These are phyloP conservation scores for Setomelanomma holmii DNA, from an alignment of 2,329 filamentous ascomycete species.

Conservation along the genomic window DNA sequence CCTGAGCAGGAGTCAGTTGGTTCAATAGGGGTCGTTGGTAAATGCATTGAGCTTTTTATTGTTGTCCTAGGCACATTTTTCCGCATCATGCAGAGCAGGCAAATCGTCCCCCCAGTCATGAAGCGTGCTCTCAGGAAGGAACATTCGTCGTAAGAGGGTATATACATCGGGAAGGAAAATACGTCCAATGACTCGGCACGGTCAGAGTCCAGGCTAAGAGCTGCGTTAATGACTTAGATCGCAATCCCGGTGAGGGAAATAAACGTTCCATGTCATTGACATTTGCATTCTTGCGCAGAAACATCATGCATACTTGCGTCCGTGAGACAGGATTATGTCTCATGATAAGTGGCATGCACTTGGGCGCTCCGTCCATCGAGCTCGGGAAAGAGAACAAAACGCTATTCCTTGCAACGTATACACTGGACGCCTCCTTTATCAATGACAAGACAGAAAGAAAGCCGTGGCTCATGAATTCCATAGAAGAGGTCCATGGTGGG, in stretches of 20 bases:
- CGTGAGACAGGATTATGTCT: neutral
- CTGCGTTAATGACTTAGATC: neutral
- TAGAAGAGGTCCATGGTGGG: conserved; percentile 19
- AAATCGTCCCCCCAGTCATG: conserved; percentile 44
- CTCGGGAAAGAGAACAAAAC: conserved; percentile 7
- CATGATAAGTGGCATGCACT: conserved; percentile 13
- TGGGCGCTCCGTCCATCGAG: neutral
- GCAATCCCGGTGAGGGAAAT: conserved; percentile 1
- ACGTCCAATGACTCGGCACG: conserved; percentile 15
- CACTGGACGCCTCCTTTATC: conserved; percentile 13
- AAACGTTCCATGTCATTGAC: conserved; percentile 7
- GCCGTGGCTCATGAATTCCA: conserved; percentile 16
- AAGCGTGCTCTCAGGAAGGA: conserved; percentile 30
- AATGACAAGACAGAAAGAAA: conserved; percentile 18
- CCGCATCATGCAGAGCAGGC: conserved; percentile 39
- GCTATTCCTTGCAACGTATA: conserved; percentile 24
- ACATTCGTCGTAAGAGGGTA: conserved; percentile 31
- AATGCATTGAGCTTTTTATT: conserved; percentile 18
- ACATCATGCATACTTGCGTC: conserved; percentile 2
- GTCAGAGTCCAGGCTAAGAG: neutral
- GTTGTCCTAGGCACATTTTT: conserved; percentile 17
- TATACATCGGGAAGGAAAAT: conserved; percentile 42
- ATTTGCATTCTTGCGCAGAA: neutral
- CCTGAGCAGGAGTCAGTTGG: conserved; percentile 3
- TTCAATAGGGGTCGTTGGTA: neutral